A percentile compares a stretch with the other conserved stretches of the same genome.
Evolutionary conservation across 306 rosid genomes (phyloP).

Genomic region (Quillaja saponaria): DNA sequence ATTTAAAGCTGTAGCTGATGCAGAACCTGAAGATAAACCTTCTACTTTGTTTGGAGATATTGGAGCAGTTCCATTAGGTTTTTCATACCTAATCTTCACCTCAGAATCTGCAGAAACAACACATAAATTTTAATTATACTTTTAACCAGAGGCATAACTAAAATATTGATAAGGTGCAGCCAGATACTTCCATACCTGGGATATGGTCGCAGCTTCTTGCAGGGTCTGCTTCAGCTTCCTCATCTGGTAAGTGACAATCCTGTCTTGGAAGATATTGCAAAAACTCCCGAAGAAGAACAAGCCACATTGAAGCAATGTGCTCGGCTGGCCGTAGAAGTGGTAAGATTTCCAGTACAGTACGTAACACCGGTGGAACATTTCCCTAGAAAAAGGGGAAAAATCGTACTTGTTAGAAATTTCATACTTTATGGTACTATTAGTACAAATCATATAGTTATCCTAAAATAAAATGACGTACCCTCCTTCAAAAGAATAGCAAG

Average conservation of each 20-base stretch:
- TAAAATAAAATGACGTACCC: conserved; percentile 6
- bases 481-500: conserved; percentile 19
- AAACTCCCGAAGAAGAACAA: conserved; percentile 70
- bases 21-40: conserved; percentile 50
- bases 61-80: conserved; percentile 59
- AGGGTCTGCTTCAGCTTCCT: conserved; percentile 57
- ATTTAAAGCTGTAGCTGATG: conserved; percentile 44
- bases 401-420: conserved; percentile 12
- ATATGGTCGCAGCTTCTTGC: conserved; percentile 53
- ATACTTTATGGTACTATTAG: conserved; percentile 12
- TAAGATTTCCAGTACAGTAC: conserved; percentile 76
- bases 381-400: conserved; percentile 56
- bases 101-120: conserved; percentile 54
- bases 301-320: conserved; percentile 84
- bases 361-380: conserved; percentile 77
- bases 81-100: conserved; percentile 35
- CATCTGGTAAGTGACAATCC: conserved; percentile 51
- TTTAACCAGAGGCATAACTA: conserved; percentile 19
- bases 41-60: conserved; percentile 45
- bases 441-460: conserved; percentile 17
- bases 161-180: conserved; percentile 31
- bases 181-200: conserved; percentile 42
- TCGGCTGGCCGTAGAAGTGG: conserved; percentile 76
- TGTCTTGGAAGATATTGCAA: conserved; percentile 82
- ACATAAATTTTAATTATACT: conserved; percentile 20